phyloP scores from a whole-genome alignment of 495 filamentous ascomycete genomes.

The Lepidopterella palustris region DNA sequence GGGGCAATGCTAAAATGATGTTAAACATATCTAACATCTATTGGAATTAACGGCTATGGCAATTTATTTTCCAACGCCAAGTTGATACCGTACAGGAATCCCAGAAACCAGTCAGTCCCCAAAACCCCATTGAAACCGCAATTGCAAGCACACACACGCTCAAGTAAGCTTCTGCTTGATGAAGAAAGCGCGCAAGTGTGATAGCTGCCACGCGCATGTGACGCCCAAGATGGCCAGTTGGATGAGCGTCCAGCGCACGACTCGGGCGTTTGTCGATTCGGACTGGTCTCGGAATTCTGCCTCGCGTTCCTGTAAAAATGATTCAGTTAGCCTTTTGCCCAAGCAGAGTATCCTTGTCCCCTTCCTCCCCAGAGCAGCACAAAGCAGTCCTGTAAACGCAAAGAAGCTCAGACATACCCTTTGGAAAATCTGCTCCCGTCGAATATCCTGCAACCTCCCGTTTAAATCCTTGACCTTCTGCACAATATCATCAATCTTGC shows the following conservation, averaged over 20 bases:
- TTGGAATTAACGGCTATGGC: too few species aligned
- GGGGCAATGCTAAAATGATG: too few species aligned
- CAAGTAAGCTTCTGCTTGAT: slow-evolving; percentile 99
- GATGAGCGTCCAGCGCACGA: slow-evolving; percentile 88
- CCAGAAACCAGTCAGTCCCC: too few species aligned
- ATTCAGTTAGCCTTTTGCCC: slow-evolving; percentile 4
- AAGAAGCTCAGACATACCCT: slow-evolving; percentile 55
- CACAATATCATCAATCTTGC: slow-evolving; percentile 86
- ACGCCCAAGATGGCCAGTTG: slow-evolving; percentile 82
- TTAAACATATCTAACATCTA: too few species aligned
- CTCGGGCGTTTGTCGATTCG: slow-evolving; percentile 84
- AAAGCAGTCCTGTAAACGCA: too few species aligned
- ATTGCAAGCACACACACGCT: not conserved
- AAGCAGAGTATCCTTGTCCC: not conserved
- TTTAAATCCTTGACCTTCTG: slow-evolving; percentile 88
- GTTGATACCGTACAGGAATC: not conserved
- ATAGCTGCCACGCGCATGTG: slow-evolving; percentile 96
- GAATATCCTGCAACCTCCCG: slow-evolving; percentile 77
- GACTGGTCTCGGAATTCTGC: slow-evolving; percentile 97
- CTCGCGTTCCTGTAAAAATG: slow-evolving; percentile 70
- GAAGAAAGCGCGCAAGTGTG: slow-evolving; percentile 91
- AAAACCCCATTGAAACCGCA: not conserved
- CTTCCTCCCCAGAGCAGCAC: too few species aligned
- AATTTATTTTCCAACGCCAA: too few species aligned
- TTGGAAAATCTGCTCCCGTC: slow-evolving; percentile 93